Evolutionary conservation across 2,329 filamentous ascomycete species (phyloP), one percentile per base, ranked within the genome.

Genomic region (Claviceps citrina): DNA sequence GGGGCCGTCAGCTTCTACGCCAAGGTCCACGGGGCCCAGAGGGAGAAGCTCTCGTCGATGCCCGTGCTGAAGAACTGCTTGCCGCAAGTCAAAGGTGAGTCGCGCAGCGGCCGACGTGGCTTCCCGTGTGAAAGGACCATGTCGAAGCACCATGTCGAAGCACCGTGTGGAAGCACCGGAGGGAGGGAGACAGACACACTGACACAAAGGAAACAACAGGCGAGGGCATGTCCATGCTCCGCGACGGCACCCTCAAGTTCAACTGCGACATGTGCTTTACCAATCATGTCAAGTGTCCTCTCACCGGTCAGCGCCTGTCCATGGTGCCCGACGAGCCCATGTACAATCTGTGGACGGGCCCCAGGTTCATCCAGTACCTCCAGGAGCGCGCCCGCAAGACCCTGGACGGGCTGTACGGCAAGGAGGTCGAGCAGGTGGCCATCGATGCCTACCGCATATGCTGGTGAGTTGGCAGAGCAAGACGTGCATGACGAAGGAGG

Each of bases 241-340:
- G 53, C 3, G 58, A 67, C 25, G 66, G 68, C 1, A 58, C 69
- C 2, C 62, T 79, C 43, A 79, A 79, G 52, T 75, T 76, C 58
- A 77, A 74, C 43, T 73, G 73, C 49, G 64, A 75, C 37, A 63
- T 67, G 16, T 73, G 71, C 40, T 71, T 78, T 49, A 71, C 65
- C 31, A 76, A 77, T 50, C 69, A 63, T 6, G 52, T 64, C 19
- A 57, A 55, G 0, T 63, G 64, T 44, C 64, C 67, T 0, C 40
- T 56, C 2, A 68, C 66, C 2, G 69, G 70, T 2, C 63, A 67
- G 44, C 55, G 53, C 36, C 70, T 78, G 47, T 75, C 72, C 1
- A 56, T 67, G 1, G 70, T 70, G 0, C 67, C 67, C 2, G 49
- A 58, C 15, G 50, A 54, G 7, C 52, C 50, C 15, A 54, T 61